Percentiles rank a stretch among this genome's conserved stretches.
Evolutionary conservation across 1,284 basidiomycete species (phyloP).

Genomic region (Austropuccinia psidii): DNA sequence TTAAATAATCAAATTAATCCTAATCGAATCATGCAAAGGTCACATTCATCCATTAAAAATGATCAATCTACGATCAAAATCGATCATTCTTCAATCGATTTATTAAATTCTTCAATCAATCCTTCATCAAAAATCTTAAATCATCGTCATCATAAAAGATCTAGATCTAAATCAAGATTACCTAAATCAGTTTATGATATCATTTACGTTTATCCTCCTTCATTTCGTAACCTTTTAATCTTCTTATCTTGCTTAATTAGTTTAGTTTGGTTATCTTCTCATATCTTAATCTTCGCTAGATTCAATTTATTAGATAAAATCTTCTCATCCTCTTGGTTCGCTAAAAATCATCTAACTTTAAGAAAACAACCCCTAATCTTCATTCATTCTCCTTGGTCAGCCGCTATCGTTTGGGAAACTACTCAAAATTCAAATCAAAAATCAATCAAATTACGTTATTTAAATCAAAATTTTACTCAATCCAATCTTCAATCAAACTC

Average conservation of each 20-base stretch:
- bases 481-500: constrained; percentile 19
- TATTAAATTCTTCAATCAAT: too few relatives aligned
- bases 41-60: too few relatives aligned
- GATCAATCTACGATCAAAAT: too few relatives aligned
- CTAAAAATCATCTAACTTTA: constrained; percentile 32
- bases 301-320: constrained; percentile 26
- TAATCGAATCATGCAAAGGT: too few relatives aligned
- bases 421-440: constrained; percentile 32
- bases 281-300: constrained; percentile 23
- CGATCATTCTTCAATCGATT: too few relatives aligned
- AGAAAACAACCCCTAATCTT: constrained; percentile 42
- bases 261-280: constrained; percentile 27
- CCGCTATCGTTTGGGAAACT: constrained; percentile 42
- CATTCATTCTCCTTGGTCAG: constrained; percentile 37
- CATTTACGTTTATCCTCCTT: constrained; percentile 31
- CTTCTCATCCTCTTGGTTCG: constrained; percentile 29
- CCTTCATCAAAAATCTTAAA: too few relatives aligned
- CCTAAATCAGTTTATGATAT: constrained; percentile 33
- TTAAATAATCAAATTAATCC: too few relatives aligned
- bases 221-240: constrained; percentile 24
- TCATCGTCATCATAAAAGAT: constrained; percentile 25
- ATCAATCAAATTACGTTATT: constrained; percentile 27
- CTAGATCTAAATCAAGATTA: constrained; percentile 21
- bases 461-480: constrained; percentile 1
- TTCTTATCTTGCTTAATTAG: background rate